phyloP scores from a whole-genome alignment of 768 basidiomycete species.

The Chalciporus chontae region DNA sequence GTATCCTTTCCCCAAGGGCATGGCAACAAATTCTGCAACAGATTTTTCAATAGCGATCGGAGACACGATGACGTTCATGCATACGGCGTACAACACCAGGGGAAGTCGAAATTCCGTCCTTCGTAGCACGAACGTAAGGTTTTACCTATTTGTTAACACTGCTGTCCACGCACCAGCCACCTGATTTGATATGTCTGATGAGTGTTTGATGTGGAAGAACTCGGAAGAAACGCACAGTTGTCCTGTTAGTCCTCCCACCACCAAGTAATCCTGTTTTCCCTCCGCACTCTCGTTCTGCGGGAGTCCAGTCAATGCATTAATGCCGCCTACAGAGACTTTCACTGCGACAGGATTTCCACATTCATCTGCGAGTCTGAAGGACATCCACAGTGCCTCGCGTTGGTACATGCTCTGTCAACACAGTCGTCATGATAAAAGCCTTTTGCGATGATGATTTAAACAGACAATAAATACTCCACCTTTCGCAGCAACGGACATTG shows the following conservation, averaged over 20 bases:
- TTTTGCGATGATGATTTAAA: too few relatives aligned
- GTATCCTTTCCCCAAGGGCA: conserved; percentile 20
- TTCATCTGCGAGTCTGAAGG: conserved; percentile 5
- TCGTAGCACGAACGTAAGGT: not conserved
- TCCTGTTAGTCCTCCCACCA: too few relatives aligned
- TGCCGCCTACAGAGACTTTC: conserved; percentile 28
- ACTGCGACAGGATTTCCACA: conserved; percentile 13
- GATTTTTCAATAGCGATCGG: too few relatives aligned
- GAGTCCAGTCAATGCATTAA: conserved; percentile 27
- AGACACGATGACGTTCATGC: not conserved
- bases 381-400: conserved; percentile 32
- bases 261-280: conserved; percentile 25
- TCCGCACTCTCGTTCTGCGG: not conserved
- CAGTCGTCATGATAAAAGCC: too few relatives aligned
- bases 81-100: conserved; percentile 12
- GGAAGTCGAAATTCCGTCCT: conserved; percentile 23
- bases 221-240: too few relatives aligned
- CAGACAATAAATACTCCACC: conserved; percentile 27
- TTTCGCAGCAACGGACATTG: conserved; percentile 15
- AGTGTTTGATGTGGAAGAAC: too few relatives aligned
- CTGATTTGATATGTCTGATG: not conserved
- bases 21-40: conserved; percentile 14
- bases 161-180: not conserved
- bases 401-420: conserved; percentile 22
- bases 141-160: not conserved